These are phyloP conservation scores for Bryum argenteum DNA, from an alignment of 225 moss, liverwort and hornwort species.

Conservation along the genomic window DNA sequence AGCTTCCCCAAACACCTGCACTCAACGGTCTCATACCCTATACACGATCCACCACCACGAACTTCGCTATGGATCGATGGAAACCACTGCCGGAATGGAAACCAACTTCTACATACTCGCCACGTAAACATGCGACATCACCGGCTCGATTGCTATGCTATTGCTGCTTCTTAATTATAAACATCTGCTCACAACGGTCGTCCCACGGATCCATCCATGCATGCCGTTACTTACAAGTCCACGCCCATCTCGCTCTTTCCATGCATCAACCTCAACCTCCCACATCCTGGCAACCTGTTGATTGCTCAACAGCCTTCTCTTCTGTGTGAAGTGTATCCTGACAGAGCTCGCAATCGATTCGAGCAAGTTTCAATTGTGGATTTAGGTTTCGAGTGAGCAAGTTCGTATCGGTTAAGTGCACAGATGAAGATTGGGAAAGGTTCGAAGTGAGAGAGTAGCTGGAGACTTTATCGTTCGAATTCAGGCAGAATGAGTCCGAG, in stretches of 20 bases:
- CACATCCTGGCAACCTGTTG: neutral
- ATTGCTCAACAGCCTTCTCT: no score
- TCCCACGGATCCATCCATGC: constrained; percentile 10
- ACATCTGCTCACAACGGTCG: constrained; percentile 20
- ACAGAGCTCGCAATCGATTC: no score
- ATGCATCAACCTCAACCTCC: neutral
- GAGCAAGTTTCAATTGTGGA: neutral
- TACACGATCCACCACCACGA: neutral
- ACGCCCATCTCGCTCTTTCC: neutral
- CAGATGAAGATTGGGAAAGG: neutral
- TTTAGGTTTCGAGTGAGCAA: no score
- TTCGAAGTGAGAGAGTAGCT: neutral
- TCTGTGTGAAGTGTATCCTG: no score
- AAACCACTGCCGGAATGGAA: neutral
- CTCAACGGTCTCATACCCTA: constrained; percentile 43
- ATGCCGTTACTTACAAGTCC: neutral
- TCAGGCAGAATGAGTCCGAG: constrained; percentile 33
- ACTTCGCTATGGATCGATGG: neutral
- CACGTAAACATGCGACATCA: constrained; percentile 29
- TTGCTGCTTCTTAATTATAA: neutral
- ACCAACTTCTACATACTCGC: neutral
- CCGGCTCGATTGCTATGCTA: neutral
- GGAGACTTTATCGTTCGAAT: neutral
- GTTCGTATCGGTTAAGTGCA: no score
- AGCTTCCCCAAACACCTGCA: neutral